These are phyloP conservation scores for Venturia asperata DNA, from an alignment of 2,329 filamentous ascomycete species.

Conservation along the genomic window DNA sequence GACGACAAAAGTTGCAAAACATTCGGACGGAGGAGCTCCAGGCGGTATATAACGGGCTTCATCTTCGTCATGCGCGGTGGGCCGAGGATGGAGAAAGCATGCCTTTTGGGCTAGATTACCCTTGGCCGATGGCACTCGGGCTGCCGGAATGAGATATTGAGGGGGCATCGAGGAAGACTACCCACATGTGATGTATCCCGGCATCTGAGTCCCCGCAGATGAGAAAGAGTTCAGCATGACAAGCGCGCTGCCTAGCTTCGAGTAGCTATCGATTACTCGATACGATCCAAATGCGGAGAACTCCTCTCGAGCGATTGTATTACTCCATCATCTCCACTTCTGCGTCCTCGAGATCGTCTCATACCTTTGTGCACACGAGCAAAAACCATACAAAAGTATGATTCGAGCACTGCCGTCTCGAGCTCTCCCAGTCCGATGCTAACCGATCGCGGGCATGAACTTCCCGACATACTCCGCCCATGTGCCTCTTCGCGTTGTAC, in stretches of 20 bases:
- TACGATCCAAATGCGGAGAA: background rate
- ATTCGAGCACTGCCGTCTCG: background rate
- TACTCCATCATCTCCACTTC: background rate
- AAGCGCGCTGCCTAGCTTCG: background rate
- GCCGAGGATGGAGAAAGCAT: constrained; percentile 6
- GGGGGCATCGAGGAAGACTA: background rate
- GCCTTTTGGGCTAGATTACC: constrained; percentile 6
- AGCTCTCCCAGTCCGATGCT: background rate
- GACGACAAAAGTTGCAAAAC: background rate
- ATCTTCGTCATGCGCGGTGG: constrained; percentile 7
- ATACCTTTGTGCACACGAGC: background rate
- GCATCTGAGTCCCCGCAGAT: background rate
- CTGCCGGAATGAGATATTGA: background rate
- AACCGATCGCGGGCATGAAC: background rate
- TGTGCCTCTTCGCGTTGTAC: background rate
- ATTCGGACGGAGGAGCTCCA: background rate
- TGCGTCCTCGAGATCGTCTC: background rate
- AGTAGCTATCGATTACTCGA: background rate
- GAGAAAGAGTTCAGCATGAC: background rate
- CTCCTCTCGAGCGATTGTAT: background rate
- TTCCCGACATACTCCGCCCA: background rate
- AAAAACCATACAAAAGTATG: background rate
- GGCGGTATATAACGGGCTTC: background rate
- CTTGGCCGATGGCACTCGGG: background rate
- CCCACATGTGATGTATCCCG: constrained; percentile 5